These are phyloP conservation scores for Psilocybe sp. DNA, from an alignment of 768 basidiomycete species.

Conservation along the genomic window DNA sequence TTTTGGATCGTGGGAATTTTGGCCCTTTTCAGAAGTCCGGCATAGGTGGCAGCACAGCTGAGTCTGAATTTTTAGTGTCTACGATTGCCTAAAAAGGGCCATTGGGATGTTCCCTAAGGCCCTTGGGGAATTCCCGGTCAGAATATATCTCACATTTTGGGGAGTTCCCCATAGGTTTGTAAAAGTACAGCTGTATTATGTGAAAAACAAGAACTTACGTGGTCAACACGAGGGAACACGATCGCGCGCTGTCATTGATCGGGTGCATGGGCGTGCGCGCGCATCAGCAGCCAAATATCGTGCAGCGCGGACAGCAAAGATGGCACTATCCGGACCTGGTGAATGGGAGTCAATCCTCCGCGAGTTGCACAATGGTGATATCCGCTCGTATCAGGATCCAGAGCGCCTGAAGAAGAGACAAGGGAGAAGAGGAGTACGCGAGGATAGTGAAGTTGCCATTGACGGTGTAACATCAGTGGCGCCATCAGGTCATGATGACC, in stretches of 20 bases:
- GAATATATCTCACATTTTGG: too few relatives aligned
- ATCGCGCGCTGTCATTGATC: constrained; percentile 3
- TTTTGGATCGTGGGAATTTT: too few relatives aligned
- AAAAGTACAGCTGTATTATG: too few relatives aligned
- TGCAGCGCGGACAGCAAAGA: constrained; percentile 1
- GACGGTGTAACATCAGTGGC: too few relatives aligned
- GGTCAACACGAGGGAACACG: constrained; percentile 5
- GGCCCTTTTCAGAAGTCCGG: too few relatives aligned
- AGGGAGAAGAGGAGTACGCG: background rate
- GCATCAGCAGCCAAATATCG: constrained; percentile 1
- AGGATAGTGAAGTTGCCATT: constrained; percentile 1
- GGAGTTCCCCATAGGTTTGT: too few relatives aligned
- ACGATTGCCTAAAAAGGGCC: too few relatives aligned
- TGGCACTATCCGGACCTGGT: constrained; percentile 2
- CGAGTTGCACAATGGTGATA: constrained; percentile 4
- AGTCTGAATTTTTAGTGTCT: too few relatives aligned
- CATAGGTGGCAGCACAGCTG: too few relatives aligned
- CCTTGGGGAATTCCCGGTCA: too few relatives aligned
- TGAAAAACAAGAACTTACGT: constrained; percentile 19
- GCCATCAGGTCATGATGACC: too few relatives aligned
- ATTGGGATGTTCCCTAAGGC: too few relatives aligned
- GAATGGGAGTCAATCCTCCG: constrained; percentile 7
- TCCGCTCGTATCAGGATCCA: constrained; percentile 8
- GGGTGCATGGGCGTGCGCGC: background rate
- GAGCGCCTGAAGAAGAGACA: background rate